phyloP scores from a whole-genome alignment of 1,284 basidiomycete species.

The Cutaneotrichosporon arboriforme region DNA sequence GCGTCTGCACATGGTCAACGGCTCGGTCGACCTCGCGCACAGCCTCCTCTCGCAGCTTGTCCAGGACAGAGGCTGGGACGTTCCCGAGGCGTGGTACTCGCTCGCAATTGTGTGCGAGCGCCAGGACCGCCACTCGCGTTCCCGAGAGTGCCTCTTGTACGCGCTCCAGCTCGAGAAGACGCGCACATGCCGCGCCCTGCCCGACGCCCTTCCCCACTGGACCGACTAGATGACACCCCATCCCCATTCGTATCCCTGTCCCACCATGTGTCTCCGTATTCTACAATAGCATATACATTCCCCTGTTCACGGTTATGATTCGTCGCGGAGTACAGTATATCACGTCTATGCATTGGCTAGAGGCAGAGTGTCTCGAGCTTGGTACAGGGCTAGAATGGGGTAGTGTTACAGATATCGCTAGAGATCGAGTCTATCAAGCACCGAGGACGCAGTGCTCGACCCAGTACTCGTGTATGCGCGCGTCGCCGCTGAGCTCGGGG shows the following conservation, averaged over 20 bases:
- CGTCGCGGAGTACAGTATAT: too few species aligned
- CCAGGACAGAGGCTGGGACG: constrained; percentile 66
- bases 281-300: neutral
- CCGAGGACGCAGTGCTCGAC: constrained; percentile 42
- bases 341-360: too few species aligned
- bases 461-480: constrained; percentile 70
- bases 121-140: constrained; percentile 63
- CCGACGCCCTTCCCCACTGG: constrained; percentile 22
- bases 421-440: too few species aligned
- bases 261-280: too few species aligned
- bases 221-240: neutral
- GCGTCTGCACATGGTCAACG: constrained; percentile 59
- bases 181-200: constrained; percentile 33
- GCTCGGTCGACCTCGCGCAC: constrained; percentile 58
- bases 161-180: constrained; percentile 69
- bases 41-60: constrained; percentile 55
- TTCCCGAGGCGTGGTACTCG: constrained; percentile 87
- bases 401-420: too few species aligned
- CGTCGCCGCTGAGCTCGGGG: constrained; percentile 83
- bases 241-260: too few species aligned
- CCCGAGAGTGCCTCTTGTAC: constrained; percentile 66
- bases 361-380: too few species aligned
- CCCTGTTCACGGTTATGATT: neutral
- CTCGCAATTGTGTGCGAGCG: constrained; percentile 70
- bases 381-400: too few species aligned